Conservation (phyloP, 495 filamentous ascomycete species). For the Hypoxylon crocopeplum region DNA sequence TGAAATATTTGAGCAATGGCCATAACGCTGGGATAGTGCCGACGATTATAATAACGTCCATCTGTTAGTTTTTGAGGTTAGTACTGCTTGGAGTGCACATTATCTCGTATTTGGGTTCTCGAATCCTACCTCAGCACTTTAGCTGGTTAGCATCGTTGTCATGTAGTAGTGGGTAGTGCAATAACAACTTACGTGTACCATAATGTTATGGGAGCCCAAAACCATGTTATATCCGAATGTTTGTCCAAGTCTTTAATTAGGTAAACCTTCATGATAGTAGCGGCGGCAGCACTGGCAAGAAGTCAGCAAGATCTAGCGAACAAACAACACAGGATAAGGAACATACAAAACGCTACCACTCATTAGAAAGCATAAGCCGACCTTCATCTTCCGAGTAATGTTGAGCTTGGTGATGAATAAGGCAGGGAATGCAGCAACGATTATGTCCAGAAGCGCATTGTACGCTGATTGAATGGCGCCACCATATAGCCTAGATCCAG, state of each 20-base stretch:
- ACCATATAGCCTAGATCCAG: constrained; percentile 1
- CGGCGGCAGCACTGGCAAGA: constrained; percentile 7
- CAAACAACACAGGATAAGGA: too few relatives aligned
- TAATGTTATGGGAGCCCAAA: constrained; percentile 17
- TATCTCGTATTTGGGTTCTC: not conserved
- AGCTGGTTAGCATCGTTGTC: not conserved
- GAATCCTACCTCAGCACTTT: constrained; percentile 2
- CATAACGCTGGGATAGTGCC: constrained; percentile 24
- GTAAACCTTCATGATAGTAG: constrained; percentile 23
- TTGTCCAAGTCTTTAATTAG: constrained; percentile 9
- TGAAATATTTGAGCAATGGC: constrained; percentile 9
- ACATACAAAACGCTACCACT: constrained; percentile 48
- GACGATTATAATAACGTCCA: constrained; percentile 27
- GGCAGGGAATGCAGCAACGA: constrained; percentile 44
- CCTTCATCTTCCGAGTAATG: constrained; percentile 41
- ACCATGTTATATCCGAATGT: constrained; percentile 16
- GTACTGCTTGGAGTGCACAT: not conserved
- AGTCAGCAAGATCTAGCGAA: too few relatives aligned
- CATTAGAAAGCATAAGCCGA: constrained; percentile 48
- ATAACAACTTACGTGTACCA: constrained; percentile 27
- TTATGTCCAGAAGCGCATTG: constrained; percentile 43
- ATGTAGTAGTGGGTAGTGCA: not conserved
- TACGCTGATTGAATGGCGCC: constrained; percentile 27
- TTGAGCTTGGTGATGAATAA: constrained; percentile 45
- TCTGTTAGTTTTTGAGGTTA: constrained; percentile 11